Percentiles rank a stretch among this genome's conserved stretches.
These are phyloP conservation scores for Neofusicoccum kwambonambiense DNA, from an alignment of 2,329 filamentous ascomycete genomes.

Conservation along the genomic window DNA sequence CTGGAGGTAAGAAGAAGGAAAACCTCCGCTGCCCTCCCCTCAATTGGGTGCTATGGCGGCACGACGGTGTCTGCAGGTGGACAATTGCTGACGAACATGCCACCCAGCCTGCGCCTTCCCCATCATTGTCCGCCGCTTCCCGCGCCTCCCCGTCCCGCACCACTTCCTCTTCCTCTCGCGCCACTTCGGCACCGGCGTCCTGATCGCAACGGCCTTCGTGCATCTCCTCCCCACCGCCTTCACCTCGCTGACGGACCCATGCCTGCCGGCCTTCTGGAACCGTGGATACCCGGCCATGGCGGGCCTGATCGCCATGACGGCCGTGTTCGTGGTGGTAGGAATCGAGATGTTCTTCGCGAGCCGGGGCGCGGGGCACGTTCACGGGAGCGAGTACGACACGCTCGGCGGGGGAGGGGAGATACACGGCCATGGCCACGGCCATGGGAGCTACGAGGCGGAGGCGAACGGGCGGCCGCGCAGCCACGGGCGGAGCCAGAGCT, in stretches of 20 bases:
- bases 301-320: conserved; percentile 39
- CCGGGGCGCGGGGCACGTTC: conserved; percentile 60
- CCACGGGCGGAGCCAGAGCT: conserved; percentile 33
- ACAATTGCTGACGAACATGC: neutral
- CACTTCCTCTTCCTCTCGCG: conserved; percentile 41
- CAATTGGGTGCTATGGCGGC: neutral
- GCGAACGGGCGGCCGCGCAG: conserved; percentile 21
- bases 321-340: conserved; percentile 65
- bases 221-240: conserved; percentile 43
- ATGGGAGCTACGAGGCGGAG: neutral
- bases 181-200: conserved; percentile 42
- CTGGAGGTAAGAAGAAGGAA: conserved; percentile 41
- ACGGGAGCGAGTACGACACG: conserved; percentile 54
- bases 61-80: neutral
- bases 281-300: conserved; percentile 40
- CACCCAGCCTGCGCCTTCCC: conserved; percentile 39
- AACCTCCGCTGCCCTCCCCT: no score
- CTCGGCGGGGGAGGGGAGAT: conserved; percentile 26
- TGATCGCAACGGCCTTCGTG: conserved; percentile 42
- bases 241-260: conserved; percentile 40
- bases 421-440: conserved; percentile 8
- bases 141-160: conserved; percentile 37
- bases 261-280: conserved; percentile 41
- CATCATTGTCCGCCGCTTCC: conserved; percentile 40
- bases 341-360: conserved; percentile 89